Evolutionary conservation across 345 rosid species (phyloP), one percentile per base, ranked within the genome.

Genomic region (Brassica cretica): DNA sequence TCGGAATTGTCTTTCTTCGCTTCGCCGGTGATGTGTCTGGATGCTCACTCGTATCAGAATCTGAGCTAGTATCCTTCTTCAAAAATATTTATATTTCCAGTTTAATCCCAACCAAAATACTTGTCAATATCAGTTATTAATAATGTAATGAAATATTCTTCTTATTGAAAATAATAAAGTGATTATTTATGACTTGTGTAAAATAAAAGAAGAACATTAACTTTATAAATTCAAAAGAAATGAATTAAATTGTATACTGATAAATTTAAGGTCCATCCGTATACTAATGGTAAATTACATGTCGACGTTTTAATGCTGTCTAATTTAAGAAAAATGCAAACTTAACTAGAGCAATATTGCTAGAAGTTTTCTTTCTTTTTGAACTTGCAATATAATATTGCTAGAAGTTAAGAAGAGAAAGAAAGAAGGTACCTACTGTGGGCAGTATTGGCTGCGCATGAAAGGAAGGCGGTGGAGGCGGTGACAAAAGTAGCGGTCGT

Each of bases 31-130:
- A 85, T 21, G 95, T 84, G 85, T 88, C 90, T 75, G 92, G 85
- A 74, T 89, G 76, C 86, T 88, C 97, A 82, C 89, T 88, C 18
- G 92, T 84, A 81, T 89, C 96, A 77, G 92, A 90, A 77, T 89
- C 93, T 86, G 93, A 87, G 83, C 86, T 85, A 79, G 75, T 86
- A 82, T 75, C 88, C 81, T 80, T 82, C 88, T 85, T 83, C 82
- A 70, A 7, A 5, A 10, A 39, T 1, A 8, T 19, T 66, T 68
- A 41, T 19, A 59, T 68, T 39, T 74, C 5, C 3, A 74, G 5
- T 11, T 53, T 62, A 70, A 16, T 27, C 27, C 60, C 66, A 1
- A 66, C 63, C 63, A 39, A 46, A 53, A 53, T 44, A 32, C 44
- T 66, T 55, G 76, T 72, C 68, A 78, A 58, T 72, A 66, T 44